Evolutionary conservation across 495 filamentous ascomycete genomes (phyloP).

Genomic region (Neurospora tetraspora): DNA sequence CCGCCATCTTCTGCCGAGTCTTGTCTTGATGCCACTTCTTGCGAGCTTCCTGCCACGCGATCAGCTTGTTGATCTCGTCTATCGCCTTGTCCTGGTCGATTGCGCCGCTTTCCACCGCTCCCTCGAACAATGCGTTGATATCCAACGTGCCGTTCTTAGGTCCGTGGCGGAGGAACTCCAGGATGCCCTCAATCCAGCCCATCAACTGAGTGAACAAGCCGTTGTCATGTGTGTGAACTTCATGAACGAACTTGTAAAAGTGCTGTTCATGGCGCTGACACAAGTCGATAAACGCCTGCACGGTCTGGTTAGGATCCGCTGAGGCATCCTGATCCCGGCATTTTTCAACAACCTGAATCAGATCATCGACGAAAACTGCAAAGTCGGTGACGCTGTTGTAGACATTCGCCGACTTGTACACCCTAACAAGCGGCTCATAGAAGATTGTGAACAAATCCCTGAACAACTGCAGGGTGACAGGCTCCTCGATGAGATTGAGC

Average conservation of each 20-base stretch:
- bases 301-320: conserved; percentile 94
- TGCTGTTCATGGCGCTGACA: conserved; percentile 90
- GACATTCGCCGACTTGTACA: conserved; percentile 98
- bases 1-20: conserved; percentile 97
- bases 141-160: conserved; percentile 71
- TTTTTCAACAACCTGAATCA: conserved; percentile 77
- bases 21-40: conserved; percentile 98
- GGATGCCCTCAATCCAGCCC: conserved; percentile 95
- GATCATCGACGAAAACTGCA: conserved; percentile 82
- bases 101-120: conserved; percentile 53
- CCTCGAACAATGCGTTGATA: conserved; percentile 85
- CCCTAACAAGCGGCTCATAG: conserved; percentile 91
- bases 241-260: conserved; percentile 98
- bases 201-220: conserved; percentile 92
- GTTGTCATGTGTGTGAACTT: conserved; percentile 96
- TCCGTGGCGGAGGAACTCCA: conserved; percentile 83
- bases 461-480: conserved; percentile 85
- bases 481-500: conserved; percentile 90
- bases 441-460: conserved; percentile 97
- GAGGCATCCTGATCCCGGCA: conserved; percentile 86
- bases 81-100: conserved; percentile 64
- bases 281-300: conserved; percentile 97
- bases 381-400: conserved; percentile 97
- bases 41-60: conserved; percentile 86
- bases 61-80: conserved; percentile 72